Percentiles rank a stretch among this genome's conserved stretches.
These are phyloP conservation scores for Hippophae rhamnoides DNA, from an alignment of 306 rosid genomes.

Conservation along the genomic window DNA sequence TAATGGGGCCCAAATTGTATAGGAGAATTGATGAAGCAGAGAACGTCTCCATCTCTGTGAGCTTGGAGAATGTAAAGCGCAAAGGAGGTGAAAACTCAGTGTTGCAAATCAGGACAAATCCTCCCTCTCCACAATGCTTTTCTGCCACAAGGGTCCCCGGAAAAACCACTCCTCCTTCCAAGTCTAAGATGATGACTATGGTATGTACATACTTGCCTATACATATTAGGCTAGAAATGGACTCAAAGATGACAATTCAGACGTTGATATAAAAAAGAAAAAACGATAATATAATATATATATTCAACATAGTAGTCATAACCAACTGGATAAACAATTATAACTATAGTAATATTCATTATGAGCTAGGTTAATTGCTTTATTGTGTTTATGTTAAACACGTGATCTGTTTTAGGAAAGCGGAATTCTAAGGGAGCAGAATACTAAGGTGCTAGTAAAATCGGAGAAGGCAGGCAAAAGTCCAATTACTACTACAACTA, in stretches of 20 bases:
- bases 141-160: slow-evolving; percentile 35
- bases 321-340: too few species aligned
- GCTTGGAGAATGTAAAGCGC: slow-evolving; percentile 35
- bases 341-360: background rate
- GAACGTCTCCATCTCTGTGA: slow-evolving; percentile 49
- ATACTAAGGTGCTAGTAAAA: slow-evolving; percentile 1
- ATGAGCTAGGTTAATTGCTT: background rate
- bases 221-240: background rate
- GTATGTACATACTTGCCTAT: slow-evolving; percentile 22
- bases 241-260: background rate
- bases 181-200: slow-evolving; percentile 49
- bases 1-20: slow-evolving; percentile 20
- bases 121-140: slow-evolving; percentile 99
- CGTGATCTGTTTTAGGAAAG: slow-evolving; percentile 34
- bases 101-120: slow-evolving; percentile 66
- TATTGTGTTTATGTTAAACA: background rate
- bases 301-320: too few species aligned
- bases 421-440: slow-evolving; percentile 43
- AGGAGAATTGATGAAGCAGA: slow-evolving; percentile 50
- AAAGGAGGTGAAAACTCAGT: slow-evolving; percentile 32
- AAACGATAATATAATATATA: too few species aligned
- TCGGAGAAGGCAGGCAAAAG: too few species aligned
- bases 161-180: slow-evolving; percentile 36
- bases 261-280: too few species aligned
- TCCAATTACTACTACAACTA: too few species aligned